These are phyloP conservation scores for Ceratocystis harringtonii DNA, from an alignment of 2,329 filamentous ascomycete genomes.

Conservation along the genomic window DNA sequence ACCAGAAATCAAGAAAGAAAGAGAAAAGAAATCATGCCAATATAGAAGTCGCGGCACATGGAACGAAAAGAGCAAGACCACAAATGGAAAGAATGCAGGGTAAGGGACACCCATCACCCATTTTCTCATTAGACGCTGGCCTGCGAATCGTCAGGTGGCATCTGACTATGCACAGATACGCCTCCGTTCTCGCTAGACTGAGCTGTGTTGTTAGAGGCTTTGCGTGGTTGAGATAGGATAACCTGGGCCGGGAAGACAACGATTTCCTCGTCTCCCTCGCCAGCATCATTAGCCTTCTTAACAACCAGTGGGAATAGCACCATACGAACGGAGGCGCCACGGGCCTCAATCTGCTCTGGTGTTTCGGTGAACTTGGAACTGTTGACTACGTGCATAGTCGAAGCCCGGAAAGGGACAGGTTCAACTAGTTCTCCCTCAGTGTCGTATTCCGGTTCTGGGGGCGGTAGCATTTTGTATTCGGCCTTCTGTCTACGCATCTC, in stretches of 20 bases:
- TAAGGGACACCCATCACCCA: too few relatives aligned
- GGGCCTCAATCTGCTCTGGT: slow-evolving; percentile 67
- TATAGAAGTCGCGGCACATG: background rate
- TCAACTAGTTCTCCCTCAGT: slow-evolving; percentile 76
- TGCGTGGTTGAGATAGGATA: slow-evolving; percentile 47
- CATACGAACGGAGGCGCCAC: slow-evolving; percentile 66
- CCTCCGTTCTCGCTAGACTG: slow-evolving; percentile 40
- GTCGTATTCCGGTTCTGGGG: slow-evolving; percentile 87
- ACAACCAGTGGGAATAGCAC: slow-evolving; percentile 94
- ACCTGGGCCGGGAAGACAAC: slow-evolving; percentile 94
- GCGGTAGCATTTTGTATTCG: slow-evolving; percentile 97
- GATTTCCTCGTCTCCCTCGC: slow-evolving; percentile 81
- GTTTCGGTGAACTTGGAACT: slow-evolving; percentile 41
- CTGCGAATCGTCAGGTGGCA: slow-evolving; percentile 24
- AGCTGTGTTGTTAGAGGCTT: slow-evolving; percentile 27
- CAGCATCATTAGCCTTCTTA: slow-evolving; percentile 82
- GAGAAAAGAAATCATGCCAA: background rate
- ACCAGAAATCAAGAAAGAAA: slow-evolving; percentile 1
- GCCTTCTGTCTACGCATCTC: slow-evolving; percentile 96
- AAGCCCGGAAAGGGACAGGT: slow-evolving; percentile 78
- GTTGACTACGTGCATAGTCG: slow-evolving; percentile 75
- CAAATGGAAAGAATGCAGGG: background rate
- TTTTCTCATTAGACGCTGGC: slow-evolving; percentile 22
- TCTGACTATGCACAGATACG: slow-evolving; percentile 23
- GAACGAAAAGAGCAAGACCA: slow-evolving; percentile 11